Conservation (phyloP, 345 rosid species). For the Orychophragmus violaceus region DNA sequence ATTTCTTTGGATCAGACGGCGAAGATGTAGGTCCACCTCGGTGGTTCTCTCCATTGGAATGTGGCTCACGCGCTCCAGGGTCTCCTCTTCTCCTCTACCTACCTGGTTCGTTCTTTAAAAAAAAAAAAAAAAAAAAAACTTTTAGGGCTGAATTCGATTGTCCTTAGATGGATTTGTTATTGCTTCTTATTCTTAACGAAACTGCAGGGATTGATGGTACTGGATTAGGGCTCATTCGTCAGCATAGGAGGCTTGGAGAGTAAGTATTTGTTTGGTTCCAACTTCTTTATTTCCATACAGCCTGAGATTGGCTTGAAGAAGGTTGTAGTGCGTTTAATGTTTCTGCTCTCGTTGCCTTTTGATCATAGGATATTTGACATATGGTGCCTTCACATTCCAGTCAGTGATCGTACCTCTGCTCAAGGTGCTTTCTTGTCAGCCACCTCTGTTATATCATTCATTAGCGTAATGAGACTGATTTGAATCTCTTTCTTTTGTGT, state of each 20-base stretch:
- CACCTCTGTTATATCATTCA: background rate
- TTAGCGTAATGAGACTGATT: too few relatives aligned
- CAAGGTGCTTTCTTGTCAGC: constrained; percentile 29
- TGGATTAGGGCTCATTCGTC: constrained; percentile 65
- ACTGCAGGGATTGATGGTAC: constrained; percentile 67
- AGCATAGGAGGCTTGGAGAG: too few relatives aligned
- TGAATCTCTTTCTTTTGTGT: background rate
- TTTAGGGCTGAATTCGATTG: too few relatives aligned
- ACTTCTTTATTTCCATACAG: background rate
- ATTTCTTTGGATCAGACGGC: constrained; percentile 32
- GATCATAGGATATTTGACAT: constrained; percentile 51
- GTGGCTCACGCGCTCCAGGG: constrained; percentile 25
- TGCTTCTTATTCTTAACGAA: too few relatives aligned
- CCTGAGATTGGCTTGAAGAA: too few relatives aligned
- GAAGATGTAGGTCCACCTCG: constrained; percentile 61
- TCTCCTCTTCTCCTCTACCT: constrained; percentile 57
- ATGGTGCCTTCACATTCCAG: constrained; percentile 71
- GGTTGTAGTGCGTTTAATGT: too few relatives aligned
- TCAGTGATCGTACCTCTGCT: constrained; percentile 51
- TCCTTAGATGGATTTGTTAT: too few relatives aligned
- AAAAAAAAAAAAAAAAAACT: too few relatives aligned
- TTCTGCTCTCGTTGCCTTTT: background rate
- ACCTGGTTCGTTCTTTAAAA: constrained; percentile 43
- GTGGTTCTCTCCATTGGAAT: constrained; percentile 64
- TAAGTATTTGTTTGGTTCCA: background rate